Conservation (phyloP, 257 asterid species). For the Jacaranda copaia region DNA sequence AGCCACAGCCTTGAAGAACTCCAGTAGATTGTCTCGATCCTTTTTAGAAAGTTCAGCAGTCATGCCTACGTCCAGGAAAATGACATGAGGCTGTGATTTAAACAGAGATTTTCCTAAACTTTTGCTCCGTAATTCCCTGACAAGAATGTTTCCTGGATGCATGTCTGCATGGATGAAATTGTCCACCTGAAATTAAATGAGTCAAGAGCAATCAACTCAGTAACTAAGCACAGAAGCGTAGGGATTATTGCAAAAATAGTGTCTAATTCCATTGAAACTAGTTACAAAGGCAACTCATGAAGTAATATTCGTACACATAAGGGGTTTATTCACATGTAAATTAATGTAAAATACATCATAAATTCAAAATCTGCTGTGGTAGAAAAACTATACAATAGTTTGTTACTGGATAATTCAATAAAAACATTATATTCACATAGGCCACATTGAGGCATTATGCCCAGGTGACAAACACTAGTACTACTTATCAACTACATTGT, state of each 20-base stretch:
- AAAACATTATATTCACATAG: constrained; percentile 1
- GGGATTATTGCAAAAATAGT: constrained; percentile 18
- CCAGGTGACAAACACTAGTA: not conserved
- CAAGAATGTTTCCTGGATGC: constrained; percentile 99
- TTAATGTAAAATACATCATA: constrained; percentile 19
- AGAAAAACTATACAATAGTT: constrained; percentile 23
- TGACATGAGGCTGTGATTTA: constrained; percentile 75
- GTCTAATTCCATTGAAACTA: constrained; percentile 6
- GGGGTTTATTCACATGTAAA: constrained; percentile 4
- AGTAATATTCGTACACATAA: not conserved
- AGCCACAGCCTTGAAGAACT: constrained; percentile 93
- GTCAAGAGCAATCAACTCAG: constrained; percentile 23
- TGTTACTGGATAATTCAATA: not conserved
- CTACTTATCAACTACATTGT: constrained; percentile 19
- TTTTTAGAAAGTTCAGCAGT: constrained; percentile 90
- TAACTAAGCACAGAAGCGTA: not conserved
- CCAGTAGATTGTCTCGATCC: constrained; percentile 71
- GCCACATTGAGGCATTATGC: not conserved
- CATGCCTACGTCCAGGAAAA: constrained; percentile 96
- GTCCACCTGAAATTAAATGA: constrained; percentile 68
- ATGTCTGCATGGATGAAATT: constrained; percentile 94
- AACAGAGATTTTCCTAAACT: constrained; percentile 61
- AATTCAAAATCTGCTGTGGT: not conserved
- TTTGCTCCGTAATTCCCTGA: constrained; percentile 54
- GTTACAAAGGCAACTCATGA: not conserved